Conservation (phyloP, 345 rosid species). For the Acer saccharum region DNA sequence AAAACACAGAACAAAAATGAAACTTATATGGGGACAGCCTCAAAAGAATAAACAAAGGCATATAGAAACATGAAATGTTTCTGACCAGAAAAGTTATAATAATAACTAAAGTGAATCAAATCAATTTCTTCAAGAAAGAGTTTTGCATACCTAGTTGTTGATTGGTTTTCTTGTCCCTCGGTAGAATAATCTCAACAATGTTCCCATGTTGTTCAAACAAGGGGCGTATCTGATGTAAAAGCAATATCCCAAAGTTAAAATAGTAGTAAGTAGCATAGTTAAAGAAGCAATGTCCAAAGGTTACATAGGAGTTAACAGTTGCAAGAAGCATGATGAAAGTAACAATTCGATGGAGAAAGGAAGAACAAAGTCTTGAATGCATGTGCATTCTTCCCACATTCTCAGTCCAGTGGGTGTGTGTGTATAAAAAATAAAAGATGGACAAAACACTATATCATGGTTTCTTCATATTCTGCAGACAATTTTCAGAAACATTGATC, state of each 20-base stretch:
- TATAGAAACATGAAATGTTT: background rate
- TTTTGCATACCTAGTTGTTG: slow-evolving; percentile 62
- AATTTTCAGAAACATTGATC: background rate
- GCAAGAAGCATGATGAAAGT: background rate
- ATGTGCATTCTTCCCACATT: background rate
- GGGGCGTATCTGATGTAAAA: slow-evolving; percentile 51
- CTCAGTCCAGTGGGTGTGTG: background rate
- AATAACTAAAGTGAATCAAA: background rate
- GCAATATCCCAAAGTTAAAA: slow-evolving; percentile 19
- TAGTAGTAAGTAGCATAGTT: background rate
- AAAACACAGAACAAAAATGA: too few relatives aligned
- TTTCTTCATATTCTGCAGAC: background rate
- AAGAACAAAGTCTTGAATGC: background rate
- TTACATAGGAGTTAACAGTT: background rate
- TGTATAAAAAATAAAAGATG: background rate
- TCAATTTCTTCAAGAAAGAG: background rate
- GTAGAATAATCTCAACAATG: slow-evolving; percentile 66
- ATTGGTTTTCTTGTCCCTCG: slow-evolving; percentile 69
- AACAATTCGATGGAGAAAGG: background rate
- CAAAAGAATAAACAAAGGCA: too few relatives aligned
- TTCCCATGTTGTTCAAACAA: slow-evolving; percentile 76
- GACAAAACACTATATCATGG: background rate
- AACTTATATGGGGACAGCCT: too few relatives aligned
- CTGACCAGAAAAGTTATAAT: background rate
- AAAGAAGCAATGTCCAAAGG: background rate